These are phyloP conservation scores for Clavaria fumosa DNA, from an alignment of 768 basidiomycete genomes.

Conservation along the genomic window DNA sequence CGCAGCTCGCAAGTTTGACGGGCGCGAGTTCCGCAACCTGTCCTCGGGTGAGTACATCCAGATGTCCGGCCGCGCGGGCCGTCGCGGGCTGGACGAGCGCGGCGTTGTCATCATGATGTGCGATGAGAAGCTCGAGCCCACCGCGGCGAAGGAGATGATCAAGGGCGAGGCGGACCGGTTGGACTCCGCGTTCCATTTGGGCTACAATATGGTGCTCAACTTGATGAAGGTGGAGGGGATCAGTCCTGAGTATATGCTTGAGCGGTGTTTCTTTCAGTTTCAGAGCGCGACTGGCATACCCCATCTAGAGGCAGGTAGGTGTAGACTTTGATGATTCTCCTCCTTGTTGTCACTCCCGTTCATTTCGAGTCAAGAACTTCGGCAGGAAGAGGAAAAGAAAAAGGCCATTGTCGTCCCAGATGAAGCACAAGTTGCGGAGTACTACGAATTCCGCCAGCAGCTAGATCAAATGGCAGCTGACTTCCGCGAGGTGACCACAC, in stretches of 20 bases:
- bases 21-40: constrained; percentile 83
- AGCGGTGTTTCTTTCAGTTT: constrained; percentile 96
- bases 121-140: constrained; percentile 92
- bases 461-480: constrained; percentile 80
- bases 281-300: constrained; percentile 92
- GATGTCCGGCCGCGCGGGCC: constrained; percentile 97
- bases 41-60: constrained; percentile 97
- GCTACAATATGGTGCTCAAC: constrained; percentile 98
- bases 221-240: constrained; percentile 97
- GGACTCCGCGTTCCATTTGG: constrained; percentile 96
- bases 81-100: constrained; percentile 93
- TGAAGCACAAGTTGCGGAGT: constrained; percentile 71
- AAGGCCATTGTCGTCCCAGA: constrained; percentile 61
- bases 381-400: constrained; percentile 50
- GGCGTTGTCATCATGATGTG: constrained; percentile 99
- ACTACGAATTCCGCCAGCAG: constrained; percentile 88
- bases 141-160: constrained; percentile 88
- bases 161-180: constrained; percentile 95
- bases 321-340: background rate
- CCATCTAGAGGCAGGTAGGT: constrained; percentile 62
- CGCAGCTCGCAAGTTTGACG: constrained; percentile 89
- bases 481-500: constrained; percentile 84
- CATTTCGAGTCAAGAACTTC: constrained; percentile 40
- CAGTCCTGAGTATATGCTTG: constrained; percentile 96
- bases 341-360: too few species aligned